Conservation (phyloP, 108 stramenopile genomes). For the Cyclotella choctawhatcheeana region DNA sequence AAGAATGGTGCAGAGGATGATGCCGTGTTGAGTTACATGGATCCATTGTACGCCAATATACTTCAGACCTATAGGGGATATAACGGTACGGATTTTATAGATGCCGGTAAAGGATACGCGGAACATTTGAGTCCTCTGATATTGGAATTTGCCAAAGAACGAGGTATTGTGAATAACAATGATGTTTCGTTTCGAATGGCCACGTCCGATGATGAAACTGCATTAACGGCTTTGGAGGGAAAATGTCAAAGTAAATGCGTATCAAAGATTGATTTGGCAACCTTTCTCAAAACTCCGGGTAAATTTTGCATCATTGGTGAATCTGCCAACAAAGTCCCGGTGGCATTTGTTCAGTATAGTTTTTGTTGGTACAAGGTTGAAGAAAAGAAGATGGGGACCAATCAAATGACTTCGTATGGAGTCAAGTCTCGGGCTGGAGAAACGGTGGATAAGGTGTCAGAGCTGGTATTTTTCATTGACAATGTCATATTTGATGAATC, state of each 20-base stretch:
- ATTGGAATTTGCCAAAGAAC: conserved; percentile 31
- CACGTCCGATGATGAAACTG: conserved; percentile 17
- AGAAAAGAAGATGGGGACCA: conserved; percentile 29
- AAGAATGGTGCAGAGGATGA: conserved; percentile 20
- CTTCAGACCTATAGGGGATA: conserved; percentile 38
- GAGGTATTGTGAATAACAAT: conserved; percentile 27
- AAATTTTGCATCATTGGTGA: conserved; percentile 39
- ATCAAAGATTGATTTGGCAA: conserved; percentile 28
- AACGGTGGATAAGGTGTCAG: conserved; percentile 49
- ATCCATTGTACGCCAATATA: conserved; percentile 42
- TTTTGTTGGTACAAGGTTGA: conserved; percentile 58
- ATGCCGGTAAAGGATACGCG: conserved; percentile 32
- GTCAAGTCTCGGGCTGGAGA: conserved; percentile 25
- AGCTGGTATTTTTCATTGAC: conserved; percentile 65
- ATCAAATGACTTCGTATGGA: conserved; percentile 12
- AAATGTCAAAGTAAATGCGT: conserved; percentile 33
- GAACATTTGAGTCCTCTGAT: conserved; percentile 31
- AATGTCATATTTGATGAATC: conserved; percentile 43
- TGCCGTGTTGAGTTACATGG: conserved; percentile 17
- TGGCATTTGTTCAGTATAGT: conserved; percentile 49
- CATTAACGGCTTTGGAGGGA: conserved; percentile 15
- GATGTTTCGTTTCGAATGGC: conserved; percentile 39
- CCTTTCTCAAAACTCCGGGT: conserved; percentile 34
- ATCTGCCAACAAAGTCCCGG: conserved; percentile 21
- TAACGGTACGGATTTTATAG: conserved; percentile 49